Evolutionary conservation across 164 flowering plant species (phyloP).

Genomic region (Dillenia suffruticosa): DNA sequence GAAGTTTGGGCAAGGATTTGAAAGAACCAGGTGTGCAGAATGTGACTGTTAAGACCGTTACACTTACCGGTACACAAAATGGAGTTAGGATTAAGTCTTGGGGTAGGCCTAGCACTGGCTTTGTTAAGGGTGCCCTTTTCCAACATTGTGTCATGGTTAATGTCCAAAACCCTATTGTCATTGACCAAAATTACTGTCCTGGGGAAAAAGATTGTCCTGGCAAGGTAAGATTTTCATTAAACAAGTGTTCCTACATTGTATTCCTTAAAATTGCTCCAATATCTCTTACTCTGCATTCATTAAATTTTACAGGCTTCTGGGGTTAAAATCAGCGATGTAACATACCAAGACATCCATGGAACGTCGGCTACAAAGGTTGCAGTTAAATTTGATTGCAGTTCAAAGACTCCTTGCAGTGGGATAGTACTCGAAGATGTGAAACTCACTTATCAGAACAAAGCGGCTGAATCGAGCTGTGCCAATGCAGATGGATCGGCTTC

Average conservation of each 20-base stretch:
- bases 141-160: conserved; percentile 38
- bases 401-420: conserved; percentile 32
- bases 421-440: conserved; percentile 35
- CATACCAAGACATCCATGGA: conserved; percentile 36
- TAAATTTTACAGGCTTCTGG: conserved; percentile 26
- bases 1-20: conserved; percentile 53
- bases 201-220: conserved; percentile 36
- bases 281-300: background rate
- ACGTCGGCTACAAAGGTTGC: conserved; percentile 47
- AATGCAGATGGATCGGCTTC: conserved; percentile 27
- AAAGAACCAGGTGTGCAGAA: conserved; percentile 63
- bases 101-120: conserved; percentile 64
- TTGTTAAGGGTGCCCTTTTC: conserved; percentile 45
- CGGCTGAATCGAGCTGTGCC: conserved; percentile 24
- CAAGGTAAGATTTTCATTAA: conserved; percentile 28
- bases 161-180: conserved; percentile 59
- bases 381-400: conserved; percentile 45
- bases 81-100: conserved; percentile 78
- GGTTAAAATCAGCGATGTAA: conserved; percentile 33
- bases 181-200: conserved; percentile 79
- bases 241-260: background rate
- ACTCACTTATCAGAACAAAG: conserved; percentile 25
- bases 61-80: conserved; percentile 47
- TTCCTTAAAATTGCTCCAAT: background rate
- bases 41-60: conserved; percentile 51